These are phyloP conservation scores for Suillus weaverae DNA, from an alignment of 768 basidiomycete species.

Conservation along the genomic window DNA sequence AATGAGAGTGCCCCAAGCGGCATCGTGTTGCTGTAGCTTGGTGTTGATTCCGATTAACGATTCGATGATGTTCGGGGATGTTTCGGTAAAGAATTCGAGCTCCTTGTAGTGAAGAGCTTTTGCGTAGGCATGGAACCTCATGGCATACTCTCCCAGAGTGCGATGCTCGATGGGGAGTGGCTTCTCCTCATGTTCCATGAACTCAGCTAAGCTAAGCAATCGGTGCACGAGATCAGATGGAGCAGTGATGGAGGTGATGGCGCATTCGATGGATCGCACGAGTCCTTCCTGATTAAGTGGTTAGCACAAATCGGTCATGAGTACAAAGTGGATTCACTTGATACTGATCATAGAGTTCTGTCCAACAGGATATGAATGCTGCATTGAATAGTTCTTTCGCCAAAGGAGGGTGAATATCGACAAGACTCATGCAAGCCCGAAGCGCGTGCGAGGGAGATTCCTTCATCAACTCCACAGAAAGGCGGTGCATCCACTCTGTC, in stretches of 20 bases:
- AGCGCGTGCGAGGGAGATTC: slow-evolving; percentile 98
- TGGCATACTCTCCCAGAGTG: slow-evolving; percentile 90
- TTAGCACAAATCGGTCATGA: slow-evolving; percentile 9
- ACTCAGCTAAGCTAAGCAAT: slow-evolving; percentile 91
- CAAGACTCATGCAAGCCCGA: slow-evolving; percentile 91
- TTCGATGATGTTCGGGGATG: slow-evolving; percentile 88
- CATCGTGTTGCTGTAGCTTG: slow-evolving; percentile 94
- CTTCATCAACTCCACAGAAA: slow-evolving; percentile 95
- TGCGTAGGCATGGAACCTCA: slow-evolving; percentile 92
- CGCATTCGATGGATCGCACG: slow-evolving; percentile 83
- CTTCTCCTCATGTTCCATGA: slow-evolving; percentile 99
- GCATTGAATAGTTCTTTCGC: slow-evolving; percentile 97
- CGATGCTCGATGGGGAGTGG: slow-evolving; percentile 90
- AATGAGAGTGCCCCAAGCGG: slow-evolving; percentile 94
- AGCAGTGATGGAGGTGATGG: slow-evolving; percentile 73
- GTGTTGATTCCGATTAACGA: slow-evolving; percentile 96
- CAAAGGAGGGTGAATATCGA: slow-evolving; percentile 87
- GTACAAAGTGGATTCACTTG: slow-evolving; percentile 54
- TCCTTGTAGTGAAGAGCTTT: slow-evolving; percentile 99
- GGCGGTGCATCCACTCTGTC: slow-evolving; percentile 91
- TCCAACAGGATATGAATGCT: slow-evolving; percentile 97
- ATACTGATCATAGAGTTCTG: slow-evolving; percentile 92
- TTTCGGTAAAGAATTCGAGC: slow-evolving; percentile 91
- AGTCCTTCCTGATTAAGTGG: slow-evolving; percentile 75
- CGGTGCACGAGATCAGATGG: slow-evolving; percentile 90